These are phyloP conservation scores for Sphagnum magellanicum DNA, from an alignment of 228 moss, liverwort and hornwort genomes.

Conservation along the genomic window DNA sequence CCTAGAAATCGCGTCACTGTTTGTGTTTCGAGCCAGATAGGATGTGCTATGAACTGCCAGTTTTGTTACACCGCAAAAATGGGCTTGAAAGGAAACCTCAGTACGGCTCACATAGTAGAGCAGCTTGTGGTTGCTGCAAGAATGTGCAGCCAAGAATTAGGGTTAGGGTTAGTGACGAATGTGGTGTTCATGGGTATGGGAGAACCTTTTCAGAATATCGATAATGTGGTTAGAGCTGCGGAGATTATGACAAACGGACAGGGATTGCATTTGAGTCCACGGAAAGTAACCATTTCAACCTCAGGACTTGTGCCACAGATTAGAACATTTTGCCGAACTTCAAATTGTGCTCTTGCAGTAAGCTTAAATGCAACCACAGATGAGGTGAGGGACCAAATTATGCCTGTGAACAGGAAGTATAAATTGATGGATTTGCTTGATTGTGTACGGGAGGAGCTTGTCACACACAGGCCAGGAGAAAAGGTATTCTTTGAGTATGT, in stretches of 20 bases:
- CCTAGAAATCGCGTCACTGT: conserved; percentile 60
- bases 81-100: conserved; percentile 69
- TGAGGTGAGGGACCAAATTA: conserved; percentile 49
- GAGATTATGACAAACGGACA: conserved; percentile 70
- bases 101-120: conserved; percentile 80
- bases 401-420: conserved; percentile 83
- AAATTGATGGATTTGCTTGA: conserved; percentile 40
- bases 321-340: conserved; percentile 47
- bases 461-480: conserved; percentile 31
- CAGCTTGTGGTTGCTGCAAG: conserved; percentile 80
- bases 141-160: conserved; percentile 37
- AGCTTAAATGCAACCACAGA: conserved; percentile 91
- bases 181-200: conserved; percentile 99
- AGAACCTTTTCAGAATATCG: conserved; percentile 77
- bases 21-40: conserved; percentile 93
- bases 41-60: conserved; percentile 97
- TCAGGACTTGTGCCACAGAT: conserved; percentile 85
- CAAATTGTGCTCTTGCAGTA: conserved; percentile 73
- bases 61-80: conserved; percentile 92
- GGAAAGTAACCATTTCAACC: conserved; percentile 81
- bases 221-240: conserved; percentile 64
- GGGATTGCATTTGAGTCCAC: conserved; percentile 58
- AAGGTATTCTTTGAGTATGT: conserved; percentile 69
- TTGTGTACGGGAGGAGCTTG: conserved; percentile 53
- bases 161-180: conserved; percentile 57